Evolutionary conservation across 2,329 filamentous ascomycete genomes (phyloP).

Genomic region (Nakataea oryzae): DNA sequence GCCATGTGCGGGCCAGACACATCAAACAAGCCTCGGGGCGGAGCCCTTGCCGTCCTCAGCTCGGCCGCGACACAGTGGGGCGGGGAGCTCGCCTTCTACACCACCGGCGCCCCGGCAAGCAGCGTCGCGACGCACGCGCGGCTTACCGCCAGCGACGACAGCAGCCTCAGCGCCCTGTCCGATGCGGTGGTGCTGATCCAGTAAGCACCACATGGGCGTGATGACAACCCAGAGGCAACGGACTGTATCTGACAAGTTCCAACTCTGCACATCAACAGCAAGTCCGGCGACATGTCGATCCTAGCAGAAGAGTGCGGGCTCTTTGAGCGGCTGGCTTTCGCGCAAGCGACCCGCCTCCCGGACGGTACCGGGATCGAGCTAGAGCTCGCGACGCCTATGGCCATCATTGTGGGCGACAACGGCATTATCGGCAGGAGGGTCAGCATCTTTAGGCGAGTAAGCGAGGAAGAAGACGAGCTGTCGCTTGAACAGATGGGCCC

Average conservation of each 20-base stretch:
- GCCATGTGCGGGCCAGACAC: slow-evolving; percentile 1
- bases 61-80: neutral
- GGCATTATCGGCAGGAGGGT: slow-evolving; percentile 3
- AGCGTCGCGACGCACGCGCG: neutral
- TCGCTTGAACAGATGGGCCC: too few species aligned
- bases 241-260: neutral
- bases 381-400: neutral
- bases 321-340: neutral
- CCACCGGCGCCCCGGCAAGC: neutral
- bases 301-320: neutral
- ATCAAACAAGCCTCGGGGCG: neutral
- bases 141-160: neutral
- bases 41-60: neutral
- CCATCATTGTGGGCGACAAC: neutral
- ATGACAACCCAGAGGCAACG: neutral
- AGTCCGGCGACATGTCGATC: slow-evolving; percentile 1
- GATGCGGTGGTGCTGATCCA: neutral
- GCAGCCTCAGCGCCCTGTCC: neutral
- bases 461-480: neutral
- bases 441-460: neutral
- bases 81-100: slow-evolving; percentile 1
- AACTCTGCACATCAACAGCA: neutral
- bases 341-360: neutral
- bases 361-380: neutral
- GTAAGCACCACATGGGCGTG: too few species aligned